A percentile compares a stretch with the other conserved stretches of the same genome.
These are phyloP conservation scores for Penicillium psychrosexuale DNA, from an alignment of 2,329 filamentous ascomycete species.

Conservation along the genomic window DNA sequence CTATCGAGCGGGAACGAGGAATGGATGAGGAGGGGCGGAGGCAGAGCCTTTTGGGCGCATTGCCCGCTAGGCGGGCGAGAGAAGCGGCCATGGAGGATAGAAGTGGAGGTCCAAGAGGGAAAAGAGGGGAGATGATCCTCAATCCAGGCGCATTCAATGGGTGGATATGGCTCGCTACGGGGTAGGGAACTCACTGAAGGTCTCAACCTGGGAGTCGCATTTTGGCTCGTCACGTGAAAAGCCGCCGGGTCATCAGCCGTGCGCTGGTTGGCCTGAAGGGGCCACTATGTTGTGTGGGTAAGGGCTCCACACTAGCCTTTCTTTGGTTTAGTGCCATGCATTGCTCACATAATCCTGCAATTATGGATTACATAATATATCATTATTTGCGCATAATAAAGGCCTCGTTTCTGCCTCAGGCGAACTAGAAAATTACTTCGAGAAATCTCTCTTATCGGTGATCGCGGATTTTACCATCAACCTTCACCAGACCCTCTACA, in stretches of 20 bases:
- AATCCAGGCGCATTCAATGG: conserved; percentile 39
- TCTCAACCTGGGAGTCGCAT: conserved; percentile 34
- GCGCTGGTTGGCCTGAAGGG: conserved; percentile 30
- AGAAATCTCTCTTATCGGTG: conserved; percentile 30
- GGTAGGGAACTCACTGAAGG: conserved; percentile 28
- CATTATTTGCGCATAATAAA: conserved; percentile 20
- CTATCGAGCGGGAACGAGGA: conserved; percentile 53
- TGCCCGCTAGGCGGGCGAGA: conserved; percentile 58
- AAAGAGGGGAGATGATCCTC: conserved; percentile 31
- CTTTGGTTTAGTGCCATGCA: neutral
- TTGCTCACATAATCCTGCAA: neutral
- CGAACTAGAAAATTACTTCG: conserved; percentile 34
- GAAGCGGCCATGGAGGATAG: conserved; percentile 55
- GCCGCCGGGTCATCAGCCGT: conserved; percentile 36
- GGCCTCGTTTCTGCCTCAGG: conserved; percentile 24
- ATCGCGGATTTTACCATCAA: conserved; percentile 22
- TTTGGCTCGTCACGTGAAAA: conserved; percentile 37
- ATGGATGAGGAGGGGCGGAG: conserved; percentile 50
- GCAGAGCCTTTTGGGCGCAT: conserved; percentile 58
- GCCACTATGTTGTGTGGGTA: conserved; percentile 18
- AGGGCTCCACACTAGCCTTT: neutral
- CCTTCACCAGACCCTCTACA: conserved; percentile 11
- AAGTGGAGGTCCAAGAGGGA: conserved; percentile 19
- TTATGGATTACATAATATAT: neutral
- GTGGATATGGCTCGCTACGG: conserved; percentile 31